Evolutionary conservation across 78 protist genomes (phyloP).

Genomic region (Ministeria vibrans): DNA sequence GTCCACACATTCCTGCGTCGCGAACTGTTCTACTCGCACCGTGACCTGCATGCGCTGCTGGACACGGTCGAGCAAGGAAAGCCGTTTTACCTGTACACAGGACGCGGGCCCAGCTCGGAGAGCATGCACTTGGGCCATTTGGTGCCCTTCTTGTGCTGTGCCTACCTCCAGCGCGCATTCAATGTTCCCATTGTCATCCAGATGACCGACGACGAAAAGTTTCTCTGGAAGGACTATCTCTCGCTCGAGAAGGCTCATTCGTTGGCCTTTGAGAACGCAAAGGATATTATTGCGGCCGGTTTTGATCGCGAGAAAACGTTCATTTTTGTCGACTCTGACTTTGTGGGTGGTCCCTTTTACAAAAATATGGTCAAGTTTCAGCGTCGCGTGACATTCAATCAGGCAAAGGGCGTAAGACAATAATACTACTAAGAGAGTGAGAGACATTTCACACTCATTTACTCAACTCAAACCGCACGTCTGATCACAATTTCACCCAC

Average conservation of each 20-base stretch:
- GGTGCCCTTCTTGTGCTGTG: constrained; percentile 75
- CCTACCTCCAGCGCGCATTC: constrained; percentile 89
- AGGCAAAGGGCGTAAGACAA: no score
- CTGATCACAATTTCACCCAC: no score
- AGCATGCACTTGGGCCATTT: constrained; percentile 96
- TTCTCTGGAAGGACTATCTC: constrained; percentile 78
- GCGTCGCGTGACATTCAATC: no score
- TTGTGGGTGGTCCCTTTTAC: no score
- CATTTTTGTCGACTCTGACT: constrained; percentile 92
- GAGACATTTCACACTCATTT: no score
- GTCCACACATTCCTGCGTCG: constrained; percentile 74
- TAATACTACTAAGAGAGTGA: no score
- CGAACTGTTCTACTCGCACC: constrained; percentile 84
- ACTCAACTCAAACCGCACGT: no score
- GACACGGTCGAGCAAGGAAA: constrained; percentile 72
- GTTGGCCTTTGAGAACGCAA: constrained; percentile 77
- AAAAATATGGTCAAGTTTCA: no score
- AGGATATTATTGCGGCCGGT: constrained; percentile 98
- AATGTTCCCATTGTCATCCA: constrained; percentile 96
- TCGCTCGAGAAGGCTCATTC: constrained; percentile 60
- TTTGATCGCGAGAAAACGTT: constrained; percentile 93
- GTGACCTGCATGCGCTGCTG: constrained; percentile 72
- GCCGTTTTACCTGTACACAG: constrained; percentile 97
- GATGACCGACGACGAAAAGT: constrained; percentile 99
- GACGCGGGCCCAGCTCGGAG: constrained; percentile 97